These are phyloP conservation scores for Ailanthus altissimus DNA, from an alignment of 345 rosid species.

Conservation along the genomic window DNA sequence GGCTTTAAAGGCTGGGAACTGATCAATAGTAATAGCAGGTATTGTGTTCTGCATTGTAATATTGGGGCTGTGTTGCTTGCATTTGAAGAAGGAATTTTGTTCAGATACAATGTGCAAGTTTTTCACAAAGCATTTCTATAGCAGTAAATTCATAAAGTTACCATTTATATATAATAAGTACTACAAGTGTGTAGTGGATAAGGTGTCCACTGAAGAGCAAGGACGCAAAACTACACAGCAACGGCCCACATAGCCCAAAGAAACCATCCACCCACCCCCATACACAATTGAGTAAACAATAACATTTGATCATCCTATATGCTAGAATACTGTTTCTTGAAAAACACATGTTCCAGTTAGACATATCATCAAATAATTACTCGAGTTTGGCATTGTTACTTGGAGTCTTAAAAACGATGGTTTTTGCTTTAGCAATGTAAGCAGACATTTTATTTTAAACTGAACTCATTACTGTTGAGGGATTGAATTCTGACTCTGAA, in stretches of 20 bases:
- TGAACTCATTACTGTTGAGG: not conserved
- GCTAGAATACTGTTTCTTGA: not conserved
- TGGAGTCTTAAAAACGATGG: not conserved
- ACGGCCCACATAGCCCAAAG: too few relatives aligned
- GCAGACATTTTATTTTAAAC: not conserved
- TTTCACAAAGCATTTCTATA: not conserved
- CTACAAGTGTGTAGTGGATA: too few relatives aligned
- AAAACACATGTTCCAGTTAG: not conserved
- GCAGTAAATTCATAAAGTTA: not conserved
- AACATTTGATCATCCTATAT: not conserved
- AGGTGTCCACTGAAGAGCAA: too few relatives aligned
- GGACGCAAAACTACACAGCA: too few relatives aligned
- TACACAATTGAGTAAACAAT: too few relatives aligned
- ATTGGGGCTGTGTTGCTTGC: not conserved
- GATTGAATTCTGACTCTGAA: not conserved
- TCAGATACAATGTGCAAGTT: not conserved
- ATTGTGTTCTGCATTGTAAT: slow-evolving; percentile 18
- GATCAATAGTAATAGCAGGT: slow-evolving; percentile 30
- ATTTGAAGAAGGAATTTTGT: not conserved
- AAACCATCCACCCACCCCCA: too few relatives aligned
- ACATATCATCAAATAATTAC: not conserved
- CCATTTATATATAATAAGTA: too few relatives aligned
- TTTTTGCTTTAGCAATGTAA: not conserved
- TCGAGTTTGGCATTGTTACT: not conserved
- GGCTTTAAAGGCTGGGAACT: slow-evolving; percentile 9